Conservation (phyloP, 2,329 filamentous ascomycete species). For the Arthrinium puccinioides region DNA sequence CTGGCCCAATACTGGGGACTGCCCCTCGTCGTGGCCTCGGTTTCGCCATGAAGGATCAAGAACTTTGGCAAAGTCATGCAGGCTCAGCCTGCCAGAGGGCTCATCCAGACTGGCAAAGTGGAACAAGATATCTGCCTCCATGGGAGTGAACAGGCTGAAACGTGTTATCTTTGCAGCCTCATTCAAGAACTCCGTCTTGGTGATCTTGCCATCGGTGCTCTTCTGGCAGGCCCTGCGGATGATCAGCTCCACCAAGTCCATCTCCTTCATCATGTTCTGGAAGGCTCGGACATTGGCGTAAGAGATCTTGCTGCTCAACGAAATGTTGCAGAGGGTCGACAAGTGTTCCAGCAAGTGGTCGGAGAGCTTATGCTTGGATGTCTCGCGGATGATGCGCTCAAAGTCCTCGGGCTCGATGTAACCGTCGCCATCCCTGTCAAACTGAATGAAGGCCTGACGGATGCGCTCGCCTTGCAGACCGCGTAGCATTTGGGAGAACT, state of each 20-base stretch:
- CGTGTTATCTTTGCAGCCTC: constrained; percentile 86
- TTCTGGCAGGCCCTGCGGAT: constrained; percentile 79
- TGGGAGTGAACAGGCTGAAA: constrained; percentile 94
- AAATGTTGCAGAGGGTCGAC: constrained; percentile 90
- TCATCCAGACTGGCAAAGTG: constrained; percentile 94
- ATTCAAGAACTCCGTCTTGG: constrained; percentile 86
- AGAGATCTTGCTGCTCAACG: constrained; percentile 83
- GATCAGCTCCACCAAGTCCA: constrained; percentile 94
- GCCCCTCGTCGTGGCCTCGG: constrained; percentile 43
- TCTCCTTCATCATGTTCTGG: constrained; percentile 95
- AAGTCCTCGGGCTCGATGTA: constrained; percentile 96
- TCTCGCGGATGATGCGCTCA: constrained; percentile 92
- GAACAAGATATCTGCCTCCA: constrained; percentile 98
- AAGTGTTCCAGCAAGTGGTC: constrained; percentile 91
- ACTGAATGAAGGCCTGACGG: constrained; percentile 85
- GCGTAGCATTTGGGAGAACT: constrained; percentile 97
- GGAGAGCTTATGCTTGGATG: constrained; percentile 89
- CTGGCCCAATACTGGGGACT: constrained; percentile 27
- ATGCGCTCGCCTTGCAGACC: constrained; percentile 94
- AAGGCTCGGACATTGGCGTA: constrained; percentile 97
- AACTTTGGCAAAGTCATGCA: constrained; percentile 87
- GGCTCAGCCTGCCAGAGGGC: constrained; percentile 73
- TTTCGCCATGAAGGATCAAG: constrained; percentile 88
- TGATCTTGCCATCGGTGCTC: constrained; percentile 87
- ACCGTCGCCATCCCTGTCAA: constrained; percentile 86